A percentile compares a stretch with the other conserved stretches of the same genome.
Evolutionary conservation across 352 stramenopile genomes (phyloP).

Genomic region (Phytophthora sp.): DNA sequence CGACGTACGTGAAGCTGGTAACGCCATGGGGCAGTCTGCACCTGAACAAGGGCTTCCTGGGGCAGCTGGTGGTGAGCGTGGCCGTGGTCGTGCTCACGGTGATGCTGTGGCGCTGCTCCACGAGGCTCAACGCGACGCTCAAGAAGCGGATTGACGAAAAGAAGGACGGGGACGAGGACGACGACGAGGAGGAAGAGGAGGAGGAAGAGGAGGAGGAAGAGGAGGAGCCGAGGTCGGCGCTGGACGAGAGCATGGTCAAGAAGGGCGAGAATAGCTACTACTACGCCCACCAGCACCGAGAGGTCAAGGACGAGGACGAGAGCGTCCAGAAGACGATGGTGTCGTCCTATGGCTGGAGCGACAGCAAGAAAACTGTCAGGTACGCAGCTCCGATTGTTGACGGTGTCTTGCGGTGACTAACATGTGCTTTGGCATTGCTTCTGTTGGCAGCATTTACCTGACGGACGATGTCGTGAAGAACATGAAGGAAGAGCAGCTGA

Average conservation of each 20-base stretch:
- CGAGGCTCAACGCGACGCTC: conserved; percentile 38
- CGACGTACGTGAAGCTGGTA: conserved; percentile 70
- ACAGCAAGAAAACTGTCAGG: conserved; percentile 72
- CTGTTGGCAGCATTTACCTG: conserved; percentile 70
- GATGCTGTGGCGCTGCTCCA: conserved; percentile 41
- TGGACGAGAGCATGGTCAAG: conserved; percentile 67
- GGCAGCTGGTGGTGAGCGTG: conserved; percentile 45
- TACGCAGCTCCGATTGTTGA: conserved; percentile 11
- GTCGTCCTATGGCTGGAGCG: conserved; percentile 83
- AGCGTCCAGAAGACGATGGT: conserved; percentile 58
- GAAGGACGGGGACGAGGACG: conserved; percentile 4
- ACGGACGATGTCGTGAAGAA: conserved; percentile 58
- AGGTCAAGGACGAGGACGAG: conserved; percentile 25
- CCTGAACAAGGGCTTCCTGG: conserved; percentile 53
- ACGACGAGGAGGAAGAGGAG: conserved; percentile 11
- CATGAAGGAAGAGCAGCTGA: conserved; percentile 65
- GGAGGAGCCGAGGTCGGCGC: conserved; percentile 37
- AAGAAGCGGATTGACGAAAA: conserved; percentile 26
- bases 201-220: conserved; percentile 16
- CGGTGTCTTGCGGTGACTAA: background rate
- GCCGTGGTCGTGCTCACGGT: conserved; percentile 44
- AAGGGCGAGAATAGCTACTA: conserved; percentile 89
- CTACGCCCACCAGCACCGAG: conserved; percentile 67
- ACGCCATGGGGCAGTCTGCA: conserved; percentile 72
- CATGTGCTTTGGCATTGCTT: background rate